Base-by-base conservation (phyloP, 306 rosid genomes). In the Crataegus laevigata region DNA sequence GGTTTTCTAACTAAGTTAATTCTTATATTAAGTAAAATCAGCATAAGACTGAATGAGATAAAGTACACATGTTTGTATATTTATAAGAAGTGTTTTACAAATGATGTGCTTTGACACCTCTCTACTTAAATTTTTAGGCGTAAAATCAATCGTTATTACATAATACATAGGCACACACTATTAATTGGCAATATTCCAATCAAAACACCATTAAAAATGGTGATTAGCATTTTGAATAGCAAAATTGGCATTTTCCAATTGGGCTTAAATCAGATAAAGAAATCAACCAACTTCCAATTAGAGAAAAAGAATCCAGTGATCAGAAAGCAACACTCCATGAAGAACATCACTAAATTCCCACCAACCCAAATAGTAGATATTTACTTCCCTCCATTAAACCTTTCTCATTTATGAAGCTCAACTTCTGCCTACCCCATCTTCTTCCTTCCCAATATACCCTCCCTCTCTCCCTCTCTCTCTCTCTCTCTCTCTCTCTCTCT, bases 261-360 rank as follows among this genome's bases (percentile, higher is more conserved):
- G 36, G 68, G 36, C 17, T 40, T 58, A 4, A 57, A 57, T 38
- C 10, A 15, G 6, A 18, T 14, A 73, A 42, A 60, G 25, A 61
- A 0, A 63, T 28, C 28, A 34, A 65, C 15, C 28, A 5, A 25
- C 28, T 38, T 43, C 60, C 45, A 47, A 4, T 47, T 0, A 8
- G 11, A 50, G 21, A 45, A 38, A 14, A 25, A 50, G 19, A 42
- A 45, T 29, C 9, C 28, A 65, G 40, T 74, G 59, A 62, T 42
- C 9, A 61, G 8, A 40, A 73, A 28, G 60, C 69, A 66, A 30
- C 81, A 57, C 74, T 74, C 73, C 62, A 80, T 8, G 82, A 84
- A 84, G 85, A 83, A 88, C 8, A 50, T 85, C 92, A 89, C 86
- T 91, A 86, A 93, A 88, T 88, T 86, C 86, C 82, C 84, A 86